phyloP scores from a whole-genome alignment of 2,329 filamentous ascomycete genomes.

The Graphilbum sp. region DNA sequence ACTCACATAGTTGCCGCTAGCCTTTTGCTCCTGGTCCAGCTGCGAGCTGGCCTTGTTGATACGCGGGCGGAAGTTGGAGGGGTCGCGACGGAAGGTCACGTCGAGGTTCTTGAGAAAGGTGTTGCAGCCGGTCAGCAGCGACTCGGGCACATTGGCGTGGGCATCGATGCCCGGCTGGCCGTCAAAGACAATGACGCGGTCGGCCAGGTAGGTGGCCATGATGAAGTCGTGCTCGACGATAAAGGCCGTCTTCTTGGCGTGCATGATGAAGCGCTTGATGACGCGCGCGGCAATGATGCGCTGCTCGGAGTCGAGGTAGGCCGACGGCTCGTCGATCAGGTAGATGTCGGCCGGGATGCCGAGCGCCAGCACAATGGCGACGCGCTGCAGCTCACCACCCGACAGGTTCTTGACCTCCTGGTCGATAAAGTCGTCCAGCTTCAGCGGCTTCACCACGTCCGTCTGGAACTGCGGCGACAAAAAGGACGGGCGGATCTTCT shows the following conservation, averaged over 20 bases:
- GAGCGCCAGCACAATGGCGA: constrained; percentile 92
- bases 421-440: constrained; percentile 97
- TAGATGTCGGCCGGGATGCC: constrained; percentile 96
- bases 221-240: constrained; percentile 99
- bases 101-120: constrained; percentile 90
- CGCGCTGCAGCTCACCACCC: constrained; percentile 97
- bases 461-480: constrained; percentile 97
- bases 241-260: constrained; percentile 98
- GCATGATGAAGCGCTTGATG: constrained; percentile 99
- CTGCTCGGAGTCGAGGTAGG: constrained; percentile 97
- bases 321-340: constrained; percentile 92
- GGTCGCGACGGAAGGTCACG: constrained; percentile 96
- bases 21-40: constrained; percentile 95
- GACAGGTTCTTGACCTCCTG: constrained; percentile 99
- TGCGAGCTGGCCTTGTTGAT: constrained; percentile 97
- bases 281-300: constrained; percentile 94
- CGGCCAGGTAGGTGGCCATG: constrained; percentile 51
- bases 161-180: constrained; percentile 79
- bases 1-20: constrained; percentile 77
- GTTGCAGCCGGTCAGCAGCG: constrained; percentile 90
- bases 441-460: constrained; percentile 98
- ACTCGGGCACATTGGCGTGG: constrained; percentile 80
- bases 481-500: constrained; percentile 97
- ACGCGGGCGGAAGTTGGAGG: constrained; percentile 86
- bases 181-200: constrained; percentile 97